Evolutionary conservation across 768 basidiomycete genomes (phyloP), one percentile per base, ranked within the genome.

Genomic region (Rhizopogon vulgaris): DNA sequence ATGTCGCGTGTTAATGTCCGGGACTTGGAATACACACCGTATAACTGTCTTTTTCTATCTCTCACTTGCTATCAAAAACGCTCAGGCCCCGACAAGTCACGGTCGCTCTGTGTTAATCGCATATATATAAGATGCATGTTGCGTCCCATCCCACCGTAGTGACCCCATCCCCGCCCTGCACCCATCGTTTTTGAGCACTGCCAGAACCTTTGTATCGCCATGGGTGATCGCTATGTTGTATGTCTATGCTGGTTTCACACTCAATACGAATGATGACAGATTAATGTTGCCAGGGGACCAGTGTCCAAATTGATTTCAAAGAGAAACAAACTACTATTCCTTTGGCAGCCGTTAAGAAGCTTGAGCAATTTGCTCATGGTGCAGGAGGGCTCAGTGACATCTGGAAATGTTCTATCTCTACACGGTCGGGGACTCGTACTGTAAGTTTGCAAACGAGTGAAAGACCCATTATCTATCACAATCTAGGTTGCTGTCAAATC

Each of bases 401-500:
- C 11, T 55, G 54, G 54, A 52, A 42, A 30, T 55, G 54, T 17
- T 42, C 25, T 37, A 43, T 25, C 15, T 4, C 28, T 15, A 14
- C 39, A 36, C 18, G 11, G 17, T 41, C 22, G 12, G n/a, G 27
- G 25, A 22, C 22, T 17, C 12, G 37, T n/a, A 6, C 17, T 18
- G 40, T 47, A 34, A 27, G 51, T 53, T 36, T 17, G 27, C 17
- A 12, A 10, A 6, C 36, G 12, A 25, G n/a, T 36, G 32, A 9
- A 32, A 22, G 18, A 32, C 18, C 9, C 14, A 1, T 9, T 14
- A 46, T 46, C 22, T 14, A 46, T 24, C n/a, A 34, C 17, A 18
- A 30, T 15, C 1, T 17, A 55, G 52, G 45, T 55, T 14, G 54
- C 54, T 15, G 52, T 55, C 22, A 55, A 55, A 38, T 24, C 18